Base-by-base conservation (phyloP, 1,284 basidiomycete species). In the Earliella scabrosa region DNA sequence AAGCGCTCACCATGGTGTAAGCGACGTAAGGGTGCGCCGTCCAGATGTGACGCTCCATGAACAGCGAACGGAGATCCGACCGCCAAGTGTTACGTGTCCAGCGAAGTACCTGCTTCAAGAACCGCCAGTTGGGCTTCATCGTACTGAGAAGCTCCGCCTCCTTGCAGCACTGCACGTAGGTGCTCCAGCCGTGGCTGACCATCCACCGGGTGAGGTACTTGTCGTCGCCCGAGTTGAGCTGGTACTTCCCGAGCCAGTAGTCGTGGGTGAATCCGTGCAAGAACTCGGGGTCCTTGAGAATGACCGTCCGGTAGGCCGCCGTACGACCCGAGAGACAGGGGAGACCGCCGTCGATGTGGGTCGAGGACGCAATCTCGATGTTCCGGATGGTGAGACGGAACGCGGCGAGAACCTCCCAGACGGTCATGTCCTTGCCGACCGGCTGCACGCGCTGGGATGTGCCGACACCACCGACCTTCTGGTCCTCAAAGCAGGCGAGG, bases 181-280 rank as follows among this genome's bases (percentile, higher is more conserved):
- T 96, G 72, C 82, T 89, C 94, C 94, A 97, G 16, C 93, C 93
- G 69, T 95, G 92, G 69, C 85, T 88, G 59, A 96, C 93, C 91
- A 95, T 94, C 94, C 94, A 97, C 32, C 94, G 80, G n/a, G 94
- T 96, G 68, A 96, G 77, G 76, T 94, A 96, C 75, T 96, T 96
- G 80, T 95, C 93, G 75, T 95, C 93, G 31, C 92, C 92, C 3
- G 91, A 93, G 74, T 95, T 95, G 63, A 95, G 85, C 72, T 94
- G 92, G 73, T 95, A 96, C 75, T 93, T 95, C 57, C 87, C 92
- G 45, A 95, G 74, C 93, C 93, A 95, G 69, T 87, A 92, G 73
- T 96, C 93, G 73, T 95, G 92, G 9, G 93, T 96, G 75, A 96
- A 97, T 26, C 92, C 92, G 68, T 94, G 87, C 31, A 96, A 72